A percentile compares a stretch with the other conserved stretches of the same genome.
phyloP scores from a whole-genome alignment of 169 alveolate species.

The Plasmodium chabaudi region DNA sequence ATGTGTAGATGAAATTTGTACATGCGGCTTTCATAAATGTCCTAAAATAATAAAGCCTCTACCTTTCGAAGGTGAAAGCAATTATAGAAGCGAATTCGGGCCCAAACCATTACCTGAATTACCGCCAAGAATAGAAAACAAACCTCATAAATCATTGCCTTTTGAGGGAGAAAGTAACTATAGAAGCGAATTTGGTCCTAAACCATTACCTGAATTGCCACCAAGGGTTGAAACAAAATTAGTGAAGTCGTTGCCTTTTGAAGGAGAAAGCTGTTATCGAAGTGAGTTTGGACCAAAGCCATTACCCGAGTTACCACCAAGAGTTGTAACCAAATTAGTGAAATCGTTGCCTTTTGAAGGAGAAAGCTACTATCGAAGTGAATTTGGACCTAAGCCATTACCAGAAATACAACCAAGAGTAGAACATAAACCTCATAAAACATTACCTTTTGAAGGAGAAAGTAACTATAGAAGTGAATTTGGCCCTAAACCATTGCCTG shows the following conservation, averaged over 20 bases:
- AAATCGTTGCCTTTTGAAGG: conserved; percentile 80
- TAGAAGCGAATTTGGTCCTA: conserved; percentile 78
- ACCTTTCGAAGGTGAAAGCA: conserved; percentile 82
- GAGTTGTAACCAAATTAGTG: conserved; percentile 40
- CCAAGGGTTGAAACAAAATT: conserved; percentile 51
- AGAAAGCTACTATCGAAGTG: conserved; percentile 76
- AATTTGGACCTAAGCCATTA: conserved; percentile 79
- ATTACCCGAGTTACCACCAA: conserved; percentile 65
- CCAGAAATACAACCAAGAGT: conserved; percentile 69
- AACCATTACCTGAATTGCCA: conserved; percentile 77
- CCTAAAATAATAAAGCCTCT: conserved; percentile 66
- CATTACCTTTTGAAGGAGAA: conserved; percentile 80
- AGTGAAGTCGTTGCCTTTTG: conserved; percentile 80
- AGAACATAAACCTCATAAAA: conserved; percentile 34
- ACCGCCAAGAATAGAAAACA: conserved; percentile 45
- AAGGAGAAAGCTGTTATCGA: conserved; percentile 77
- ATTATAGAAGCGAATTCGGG: conserved; percentile 77
- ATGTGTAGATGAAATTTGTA: conserved; percentile 84
- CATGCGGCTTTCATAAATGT: conserved; percentile 82
- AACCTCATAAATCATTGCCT: conserved; percentile 76
- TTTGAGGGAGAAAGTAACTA: conserved; percentile 77
- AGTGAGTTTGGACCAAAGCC: conserved; percentile 82
- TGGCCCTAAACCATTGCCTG: conserved; percentile 82
- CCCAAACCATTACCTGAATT: conserved; percentile 79
- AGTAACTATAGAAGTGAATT: conserved; percentile 78